Conservation (phyloP, 352 stramenopile species). For the Thalassiosira mediterranea region DNA sequence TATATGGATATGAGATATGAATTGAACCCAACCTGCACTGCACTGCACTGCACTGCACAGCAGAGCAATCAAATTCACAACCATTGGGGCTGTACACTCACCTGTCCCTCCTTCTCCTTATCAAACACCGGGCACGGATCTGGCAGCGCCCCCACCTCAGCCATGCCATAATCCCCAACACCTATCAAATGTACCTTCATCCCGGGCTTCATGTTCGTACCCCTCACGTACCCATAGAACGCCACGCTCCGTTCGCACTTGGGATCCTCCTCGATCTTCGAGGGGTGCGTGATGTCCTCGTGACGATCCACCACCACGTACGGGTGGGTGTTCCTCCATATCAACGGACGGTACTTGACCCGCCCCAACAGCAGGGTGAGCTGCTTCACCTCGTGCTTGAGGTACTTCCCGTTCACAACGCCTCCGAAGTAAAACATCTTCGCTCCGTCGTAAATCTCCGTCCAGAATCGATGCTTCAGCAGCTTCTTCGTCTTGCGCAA, state of each 20-base stretch:
- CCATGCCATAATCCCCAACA: conserved; percentile 97
- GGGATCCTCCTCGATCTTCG: conserved; percentile 91
- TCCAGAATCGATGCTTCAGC: conserved; percentile 99
- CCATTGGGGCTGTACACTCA: conserved; percentile 26
- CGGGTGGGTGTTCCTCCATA: conserved; percentile 99
- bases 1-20: no score
- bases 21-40: no score
- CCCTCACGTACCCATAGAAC: conserved; percentile 98
- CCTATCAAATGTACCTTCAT: conserved; percentile 98
- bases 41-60: background rate
- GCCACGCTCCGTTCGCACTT: conserved; percentile 92
- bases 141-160: conserved; percentile 90
- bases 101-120: conserved; percentile 83
- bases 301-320: conserved; percentile 97
- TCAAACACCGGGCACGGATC: conserved; percentile 96
- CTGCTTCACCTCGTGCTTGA: conserved; percentile 98
- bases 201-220: conserved; percentile 96
- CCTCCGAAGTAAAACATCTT: conserved; percentile 94
- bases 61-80: conserved; percentile 7
- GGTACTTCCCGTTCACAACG: conserved; percentile 98
- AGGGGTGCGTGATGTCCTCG: conserved; percentile 96
- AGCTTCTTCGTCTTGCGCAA: conserved; percentile 98
- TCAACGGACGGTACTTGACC: conserved; percentile 96
- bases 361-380: conserved; percentile 96
- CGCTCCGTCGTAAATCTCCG: conserved; percentile 91